Conservation (phyloP, 1,139 yeast species). For the Lodderomyces margitis region DNA sequence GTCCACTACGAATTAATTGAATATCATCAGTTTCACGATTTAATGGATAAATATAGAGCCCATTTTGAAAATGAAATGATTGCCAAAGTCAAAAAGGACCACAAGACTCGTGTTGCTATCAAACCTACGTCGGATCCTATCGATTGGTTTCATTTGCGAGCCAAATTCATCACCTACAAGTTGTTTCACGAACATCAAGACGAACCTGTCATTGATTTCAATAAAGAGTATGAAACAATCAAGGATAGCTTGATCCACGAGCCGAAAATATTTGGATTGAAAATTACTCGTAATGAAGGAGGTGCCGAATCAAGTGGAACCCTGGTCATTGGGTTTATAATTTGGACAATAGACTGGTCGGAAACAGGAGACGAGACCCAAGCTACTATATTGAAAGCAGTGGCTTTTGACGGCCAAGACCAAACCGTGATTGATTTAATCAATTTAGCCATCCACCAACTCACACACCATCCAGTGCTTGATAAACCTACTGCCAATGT, state of each 20-base stretch:
- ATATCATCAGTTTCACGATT: slow-evolving; percentile 32
- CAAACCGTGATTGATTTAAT: slow-evolving; percentile 23
- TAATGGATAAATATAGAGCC: slow-evolving; percentile 23
- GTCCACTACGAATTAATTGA: slow-evolving; percentile 19
- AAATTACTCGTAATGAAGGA: slow-evolving; percentile 18
- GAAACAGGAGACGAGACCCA: slow-evolving; percentile 17
- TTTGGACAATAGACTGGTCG: slow-evolving; percentile 45
- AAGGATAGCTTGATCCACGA: slow-evolving; percentile 21
- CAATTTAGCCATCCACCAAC: slow-evolving; percentile 12
- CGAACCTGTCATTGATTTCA: slow-evolving; percentile 22
- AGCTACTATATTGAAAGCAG: slow-evolving; percentile 30
- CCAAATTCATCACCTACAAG: slow-evolving; percentile 36
- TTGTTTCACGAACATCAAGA: slow-evolving; percentile 21
- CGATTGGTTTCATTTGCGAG: slow-evolving; percentile 48
- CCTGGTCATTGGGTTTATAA: slow-evolving; percentile 32
- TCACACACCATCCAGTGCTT: background rate
- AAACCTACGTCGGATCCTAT: slow-evolving; percentile 29
- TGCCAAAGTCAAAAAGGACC: slow-evolving; percentile 23
- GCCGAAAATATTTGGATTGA: slow-evolving; percentile 34
- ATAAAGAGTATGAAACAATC: slow-evolving; percentile 24
- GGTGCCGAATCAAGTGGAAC: no score
- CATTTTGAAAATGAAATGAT: slow-evolving; percentile 21
- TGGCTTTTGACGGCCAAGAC: slow-evolving; percentile 22
- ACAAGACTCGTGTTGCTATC: slow-evolving; percentile 29
- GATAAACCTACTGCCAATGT: slow-evolving; percentile 19